phyloP scores from a whole-genome alignment of 2,329 filamentous ascomycete genomes.

The Chlorencoelia australis region DNA sequence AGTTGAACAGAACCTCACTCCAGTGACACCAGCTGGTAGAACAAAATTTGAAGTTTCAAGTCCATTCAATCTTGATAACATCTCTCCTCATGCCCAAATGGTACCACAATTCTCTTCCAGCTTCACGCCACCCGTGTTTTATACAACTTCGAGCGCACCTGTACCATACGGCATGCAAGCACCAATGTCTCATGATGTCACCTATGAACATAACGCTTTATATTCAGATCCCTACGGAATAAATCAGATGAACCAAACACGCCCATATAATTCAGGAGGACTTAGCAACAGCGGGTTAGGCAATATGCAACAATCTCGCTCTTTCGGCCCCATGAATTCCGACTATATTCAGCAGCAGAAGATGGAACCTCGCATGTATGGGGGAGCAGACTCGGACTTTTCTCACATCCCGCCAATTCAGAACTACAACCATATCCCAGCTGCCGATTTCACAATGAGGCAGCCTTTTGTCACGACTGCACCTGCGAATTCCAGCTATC shows the following conservation, averaged over 20 bases:
- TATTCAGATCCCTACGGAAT: slow-evolving; percentile 13
- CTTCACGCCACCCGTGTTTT: slow-evolving; percentile 16
- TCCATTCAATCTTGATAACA: slow-evolving; percentile 18
- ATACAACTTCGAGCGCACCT: slow-evolving; percentile 10
- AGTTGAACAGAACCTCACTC: slow-evolving; percentile 36
- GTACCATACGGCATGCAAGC: slow-evolving; percentile 13
- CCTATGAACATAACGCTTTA: slow-evolving; percentile 14
- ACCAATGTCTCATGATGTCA: slow-evolving; percentile 10
- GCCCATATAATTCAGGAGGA: slow-evolving; percentile 13
- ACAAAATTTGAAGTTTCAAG: slow-evolving; percentile 20
- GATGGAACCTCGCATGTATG: slow-evolving; percentile 13
- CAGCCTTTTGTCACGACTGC: slow-evolving; percentile 20
- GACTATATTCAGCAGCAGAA: slow-evolving; percentile 15
- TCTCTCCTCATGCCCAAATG: slow-evolving; percentile 19
- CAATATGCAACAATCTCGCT: slow-evolving; percentile 11
- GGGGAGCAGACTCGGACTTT: slow-evolving; percentile 14
- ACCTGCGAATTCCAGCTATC: slow-evolving; percentile 17
- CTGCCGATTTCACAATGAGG: slow-evolving; percentile 14
- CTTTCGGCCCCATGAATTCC: slow-evolving; percentile 13
- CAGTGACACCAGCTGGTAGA: slow-evolving; percentile 18
- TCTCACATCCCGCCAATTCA: slow-evolving; percentile 13
- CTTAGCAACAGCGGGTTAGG: slow-evolving; percentile 8
- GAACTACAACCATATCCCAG: slow-evolving; percentile 13
- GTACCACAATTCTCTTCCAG: slow-evolving; percentile 14
- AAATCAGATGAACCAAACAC: slow-evolving; percentile 15